These are phyloP conservation scores for Xylariaceae sp. DNA, from an alignment of 2,329 filamentous ascomycete genomes.

Conservation along the genomic window DNA sequence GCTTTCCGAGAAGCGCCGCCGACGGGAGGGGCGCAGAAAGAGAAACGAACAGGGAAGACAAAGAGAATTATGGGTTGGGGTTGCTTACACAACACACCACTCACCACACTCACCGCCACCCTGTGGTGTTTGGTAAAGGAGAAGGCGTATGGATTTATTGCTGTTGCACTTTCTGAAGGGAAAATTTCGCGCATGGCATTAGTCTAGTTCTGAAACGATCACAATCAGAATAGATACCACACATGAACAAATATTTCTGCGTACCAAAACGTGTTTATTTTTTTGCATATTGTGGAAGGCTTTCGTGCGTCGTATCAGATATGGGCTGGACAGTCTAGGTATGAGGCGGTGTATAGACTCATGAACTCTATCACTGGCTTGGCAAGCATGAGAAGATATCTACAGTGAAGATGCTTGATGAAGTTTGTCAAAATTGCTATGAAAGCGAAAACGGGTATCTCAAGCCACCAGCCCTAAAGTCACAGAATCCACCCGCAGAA, in stretches of 20 bases:
- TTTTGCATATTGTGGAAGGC: neutral
- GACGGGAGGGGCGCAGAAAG: neutral
- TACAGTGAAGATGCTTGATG: too few species aligned
- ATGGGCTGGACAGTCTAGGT: too few species aligned
- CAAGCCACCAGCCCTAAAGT: slow-evolving; percentile 6
- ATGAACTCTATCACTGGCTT: too few species aligned
- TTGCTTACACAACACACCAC: neutral
- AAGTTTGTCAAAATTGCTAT: neutral
- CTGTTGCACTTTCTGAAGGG: slow-evolving; percentile 10
- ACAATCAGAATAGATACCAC: slow-evolving; percentile 15
- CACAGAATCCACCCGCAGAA: neutral
- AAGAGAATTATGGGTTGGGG: slow-evolving; percentile 6
- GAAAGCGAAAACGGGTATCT: slow-evolving; percentile 12
- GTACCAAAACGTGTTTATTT: neutral
- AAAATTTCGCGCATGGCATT: slow-evolving; percentile 10
- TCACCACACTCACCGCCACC: too few species aligned
- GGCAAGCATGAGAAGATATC: too few species aligned
- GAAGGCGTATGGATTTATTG: slow-evolving; percentile 15
- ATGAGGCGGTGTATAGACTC: neutral
- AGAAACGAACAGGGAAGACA: too few species aligned
- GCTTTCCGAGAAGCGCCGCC: slow-evolving; percentile 5
- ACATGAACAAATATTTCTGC: slow-evolving; percentile 8
- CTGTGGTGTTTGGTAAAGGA: slow-evolving; percentile 18
- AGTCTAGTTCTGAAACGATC: slow-evolving; percentile 12
- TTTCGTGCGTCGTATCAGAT: neutral